These are phyloP conservation scores for Hortaea sp. DNA, from an alignment of 2,329 filamentous ascomycete species.

Conservation along the genomic window DNA sequence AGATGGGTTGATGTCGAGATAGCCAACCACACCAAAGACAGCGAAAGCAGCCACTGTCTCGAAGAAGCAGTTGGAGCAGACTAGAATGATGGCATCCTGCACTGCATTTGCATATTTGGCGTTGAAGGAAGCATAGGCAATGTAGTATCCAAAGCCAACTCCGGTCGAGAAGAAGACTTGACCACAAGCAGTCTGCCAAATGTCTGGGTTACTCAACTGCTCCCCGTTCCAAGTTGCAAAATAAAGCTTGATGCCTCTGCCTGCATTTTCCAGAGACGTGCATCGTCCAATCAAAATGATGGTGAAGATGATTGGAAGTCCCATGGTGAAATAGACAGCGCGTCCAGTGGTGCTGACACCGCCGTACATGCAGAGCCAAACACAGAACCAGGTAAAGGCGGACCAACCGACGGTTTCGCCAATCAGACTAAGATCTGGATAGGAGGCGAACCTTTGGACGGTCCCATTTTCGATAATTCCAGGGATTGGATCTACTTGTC, in stretches of 20 bases:
- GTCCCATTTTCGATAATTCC: conserved; percentile 21
- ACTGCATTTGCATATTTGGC: conserved; percentile 48
- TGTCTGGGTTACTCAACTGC: conserved; percentile 40
- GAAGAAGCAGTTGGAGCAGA: conserved; percentile 46
- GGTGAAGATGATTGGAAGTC: conserved; percentile 47
- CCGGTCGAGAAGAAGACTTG: conserved; percentile 53
- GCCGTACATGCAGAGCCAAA: conserved; percentile 51
- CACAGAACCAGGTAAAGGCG: conserved; percentile 49
- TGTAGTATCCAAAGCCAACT: conserved; percentile 47
- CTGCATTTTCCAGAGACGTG: conserved; percentile 44
- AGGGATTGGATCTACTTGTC: conserved; percentile 33
- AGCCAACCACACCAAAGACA: conserved; percentile 49
- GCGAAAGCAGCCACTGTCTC: conserved; percentile 43
- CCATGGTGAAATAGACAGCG: conserved; percentile 55
- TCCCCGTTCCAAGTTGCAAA: conserved; percentile 41
- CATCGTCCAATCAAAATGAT: conserved; percentile 47
- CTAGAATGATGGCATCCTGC: conserved; percentile 48
- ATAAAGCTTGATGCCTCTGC: conserved; percentile 41
- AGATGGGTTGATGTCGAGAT: conserved; percentile 32
- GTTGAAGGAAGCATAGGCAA: conserved; percentile 50
- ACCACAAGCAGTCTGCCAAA: conserved; percentile 52
- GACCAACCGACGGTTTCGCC: conserved; percentile 51
- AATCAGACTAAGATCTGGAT: conserved; percentile 38
- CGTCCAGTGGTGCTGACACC: conserved; percentile 49
- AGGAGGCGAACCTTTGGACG: conserved; percentile 37